Conservation (phyloP, 1,139 yeast species). For the Diutina sp. region DNA sequence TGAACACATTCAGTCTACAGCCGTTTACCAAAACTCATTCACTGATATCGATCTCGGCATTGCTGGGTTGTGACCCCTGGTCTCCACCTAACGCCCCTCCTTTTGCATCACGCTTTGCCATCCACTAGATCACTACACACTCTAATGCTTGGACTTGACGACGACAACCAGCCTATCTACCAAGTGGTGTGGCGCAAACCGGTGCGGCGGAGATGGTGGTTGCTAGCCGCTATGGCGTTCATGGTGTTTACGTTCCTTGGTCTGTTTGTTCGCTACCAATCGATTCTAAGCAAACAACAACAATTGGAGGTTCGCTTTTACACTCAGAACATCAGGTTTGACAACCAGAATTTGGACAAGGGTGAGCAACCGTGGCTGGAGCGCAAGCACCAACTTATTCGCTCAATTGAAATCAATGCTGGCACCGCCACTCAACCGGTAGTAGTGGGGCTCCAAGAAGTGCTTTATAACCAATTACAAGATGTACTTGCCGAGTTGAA, state of each 20-base stretch:
- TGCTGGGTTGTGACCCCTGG: neutral
- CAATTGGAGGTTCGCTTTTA: constrained; percentile 23
- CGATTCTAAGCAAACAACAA: neutral
- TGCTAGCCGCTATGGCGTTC: neutral
- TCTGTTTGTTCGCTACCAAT: neutral
- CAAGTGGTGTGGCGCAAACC: neutral
- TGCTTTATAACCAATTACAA: constrained; percentile 33
- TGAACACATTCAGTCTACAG: too few species aligned
- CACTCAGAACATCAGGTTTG: constrained; percentile 42
- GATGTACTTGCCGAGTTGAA: constrained; percentile 29
- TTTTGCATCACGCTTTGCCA: neutral
- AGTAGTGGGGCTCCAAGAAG: constrained; percentile 44
- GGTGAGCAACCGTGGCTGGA: constrained; percentile 34
- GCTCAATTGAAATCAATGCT: constrained; percentile 22
- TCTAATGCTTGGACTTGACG: neutral
- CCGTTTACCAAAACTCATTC: too few species aligned
- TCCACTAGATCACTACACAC: neutral
- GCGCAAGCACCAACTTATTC: constrained; percentile 23
- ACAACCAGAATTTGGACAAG: constrained; percentile 16
- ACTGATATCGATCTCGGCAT: too few species aligned
- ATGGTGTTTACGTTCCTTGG: neutral
- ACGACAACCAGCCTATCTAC: neutral
- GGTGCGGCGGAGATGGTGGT: neutral
- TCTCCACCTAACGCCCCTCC: neutral
- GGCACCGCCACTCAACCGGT: constrained; percentile 18